phyloP scores from a whole-genome alignment of 2,329 filamentous ascomycete species.

The Monosporascus sp. region DNA sequence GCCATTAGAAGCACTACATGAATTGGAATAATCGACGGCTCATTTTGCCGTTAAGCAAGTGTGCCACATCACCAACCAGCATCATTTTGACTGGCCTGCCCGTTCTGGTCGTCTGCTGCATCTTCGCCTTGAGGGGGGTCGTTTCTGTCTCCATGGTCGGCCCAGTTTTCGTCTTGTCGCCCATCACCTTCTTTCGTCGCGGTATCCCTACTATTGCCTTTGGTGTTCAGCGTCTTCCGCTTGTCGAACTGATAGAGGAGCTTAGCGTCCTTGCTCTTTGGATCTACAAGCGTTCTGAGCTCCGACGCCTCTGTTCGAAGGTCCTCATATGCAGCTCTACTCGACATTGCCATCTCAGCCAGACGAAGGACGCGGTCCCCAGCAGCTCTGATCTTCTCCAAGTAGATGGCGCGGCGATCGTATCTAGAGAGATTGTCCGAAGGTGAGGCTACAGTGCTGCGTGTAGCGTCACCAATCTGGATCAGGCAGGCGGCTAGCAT shows the following conservation, averaged over 20 bases:
- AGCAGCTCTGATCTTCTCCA: slow-evolving; percentile 16
- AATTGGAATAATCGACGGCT: background rate
- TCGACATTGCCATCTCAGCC: slow-evolving; percentile 12
- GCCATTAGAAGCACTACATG: background rate
- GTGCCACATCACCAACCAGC: background rate
- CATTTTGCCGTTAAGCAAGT: background rate
- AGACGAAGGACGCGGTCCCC: slow-evolving; percentile 15
- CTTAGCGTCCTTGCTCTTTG: slow-evolving; percentile 7
- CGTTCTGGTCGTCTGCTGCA: background rate
- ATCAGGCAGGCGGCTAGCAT: slow-evolving; percentile 20
- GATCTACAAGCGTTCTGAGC: slow-evolving; percentile 19
- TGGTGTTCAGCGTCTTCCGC: slow-evolving; percentile 1
- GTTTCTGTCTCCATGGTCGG: background rate
- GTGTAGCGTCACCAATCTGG: slow-evolving; percentile 16
- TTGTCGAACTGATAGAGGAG: slow-evolving; percentile 13
- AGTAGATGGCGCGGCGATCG: slow-evolving; percentile 16
- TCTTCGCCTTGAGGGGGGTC: background rate
- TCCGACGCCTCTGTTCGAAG: slow-evolving; percentile 19
- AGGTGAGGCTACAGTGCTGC: slow-evolving; percentile 4
- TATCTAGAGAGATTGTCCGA: slow-evolving; percentile 7
- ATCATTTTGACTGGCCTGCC: background rate
- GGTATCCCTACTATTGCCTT: slow-evolving; percentile 1
- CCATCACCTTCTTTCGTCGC: background rate
- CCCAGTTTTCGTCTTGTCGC: background rate
- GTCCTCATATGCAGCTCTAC: slow-evolving; percentile 18